A percentile compares a stretch with the other conserved stretches of the same genome.
Conservation (phyloP, 108 stramenopile species). For the Conticribra guillardii region DNA sequence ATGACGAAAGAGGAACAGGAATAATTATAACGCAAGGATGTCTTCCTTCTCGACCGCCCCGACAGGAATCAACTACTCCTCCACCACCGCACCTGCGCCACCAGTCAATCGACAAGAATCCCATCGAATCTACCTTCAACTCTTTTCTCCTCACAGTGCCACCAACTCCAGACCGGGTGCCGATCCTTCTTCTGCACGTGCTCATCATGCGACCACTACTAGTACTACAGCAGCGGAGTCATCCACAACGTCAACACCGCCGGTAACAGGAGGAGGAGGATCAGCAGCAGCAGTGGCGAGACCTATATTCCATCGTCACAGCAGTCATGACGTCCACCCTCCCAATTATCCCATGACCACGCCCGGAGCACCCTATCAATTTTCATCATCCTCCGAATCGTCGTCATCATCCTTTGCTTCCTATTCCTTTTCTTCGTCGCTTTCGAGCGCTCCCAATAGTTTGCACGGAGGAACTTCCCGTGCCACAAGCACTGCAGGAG, state of each 20-base stretch:
- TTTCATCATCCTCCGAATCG: conserved; percentile 24
- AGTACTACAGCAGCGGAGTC: no score
- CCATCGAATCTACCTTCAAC: conserved; percentile 55
- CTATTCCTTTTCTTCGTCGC: conserved; percentile 27
- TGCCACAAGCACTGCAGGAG: neutral
- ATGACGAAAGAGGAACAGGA: no score
- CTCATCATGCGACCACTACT: no score
- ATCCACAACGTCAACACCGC: no score
- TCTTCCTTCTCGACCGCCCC: no score
- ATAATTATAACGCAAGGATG: no score
- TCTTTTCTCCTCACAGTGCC: conserved; percentile 34
- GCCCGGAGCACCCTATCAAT: conserved; percentile 31
- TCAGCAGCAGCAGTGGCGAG: neutral
- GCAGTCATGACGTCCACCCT: conserved; percentile 39
- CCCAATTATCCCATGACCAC: conserved; percentile 40
- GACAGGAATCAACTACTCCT: no score
- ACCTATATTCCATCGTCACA: conserved; percentile 31
- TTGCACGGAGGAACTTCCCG: neutral
- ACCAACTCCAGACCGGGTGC: neutral
- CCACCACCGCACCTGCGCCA: no score
- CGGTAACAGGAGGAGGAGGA: no score
- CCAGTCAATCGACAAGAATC: conserved; percentile 45
- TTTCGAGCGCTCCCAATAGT: conserved; percentile 1
- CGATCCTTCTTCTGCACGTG: no score
- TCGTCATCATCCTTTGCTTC: conserved; percentile 28